Evolutionary conservation across 2,329 filamentous ascomycete genomes (phyloP), one percentile per base, ranked within the genome.

Genomic region (Cordyceps tenuipes): DNA sequence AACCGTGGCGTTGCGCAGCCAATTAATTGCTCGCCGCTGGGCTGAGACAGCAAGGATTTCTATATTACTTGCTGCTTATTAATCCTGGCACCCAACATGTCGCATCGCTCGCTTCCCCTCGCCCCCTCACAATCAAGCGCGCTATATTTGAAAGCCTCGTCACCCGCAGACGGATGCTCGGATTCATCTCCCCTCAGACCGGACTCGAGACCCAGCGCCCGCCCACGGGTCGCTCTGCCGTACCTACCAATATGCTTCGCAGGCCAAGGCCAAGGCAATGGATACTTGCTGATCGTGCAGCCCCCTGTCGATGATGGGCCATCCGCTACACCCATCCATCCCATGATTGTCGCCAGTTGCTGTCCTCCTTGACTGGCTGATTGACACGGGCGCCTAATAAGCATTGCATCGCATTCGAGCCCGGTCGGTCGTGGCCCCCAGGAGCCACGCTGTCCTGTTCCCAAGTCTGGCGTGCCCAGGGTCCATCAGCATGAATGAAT

Each of bases 161-260:
- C 29, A 36, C 43, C 44, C 19, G 29, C 29, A 44, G 26, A 19
- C 44, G 46, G 54, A 31, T 57, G 31, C 46, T 50, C 56, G 46
- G 56, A 51, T 49, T 58, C n/a, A 41, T 19, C 34, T 39, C 13
- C 19, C 10, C 47, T 58, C 56, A 47, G 56, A 58, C 56, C 56
- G 56, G 56, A 58, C 56, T 51, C 56, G 47, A 41, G 21, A 10
- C 36, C n/a, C 39, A 43, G 50, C 34, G 19, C 3, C 9, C 17
- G 26, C 34, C n/a, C 19, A 44, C 44, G 31, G 34, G 34, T 50
- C n/a, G 19, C 26, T 5, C 31, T 23, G 13, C 29, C 19, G 43
- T 21, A 19, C 51, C 2, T 43, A 29, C 26, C 23, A 47, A 43
- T n/a, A 8, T 43, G 15, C 34, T 10, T 3, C 29, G 29, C 29